phyloP scores from a whole-genome alignment of 257 asterid genomes.

The Solanum piurae region DNA sequence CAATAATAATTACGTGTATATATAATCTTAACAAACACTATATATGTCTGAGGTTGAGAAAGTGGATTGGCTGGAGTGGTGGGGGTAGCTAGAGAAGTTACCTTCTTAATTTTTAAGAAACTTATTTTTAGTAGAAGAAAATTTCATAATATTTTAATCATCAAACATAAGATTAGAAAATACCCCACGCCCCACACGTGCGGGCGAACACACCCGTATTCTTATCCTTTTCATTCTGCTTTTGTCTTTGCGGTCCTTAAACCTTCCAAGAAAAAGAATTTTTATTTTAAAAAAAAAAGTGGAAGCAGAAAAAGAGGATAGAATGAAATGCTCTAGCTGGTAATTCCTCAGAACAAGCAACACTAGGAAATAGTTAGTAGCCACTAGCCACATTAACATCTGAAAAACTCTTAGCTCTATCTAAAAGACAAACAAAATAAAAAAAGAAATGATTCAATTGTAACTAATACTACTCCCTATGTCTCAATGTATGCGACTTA shows the following conservation, averaged over 20 bases:
- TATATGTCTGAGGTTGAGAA: too few relatives aligned
- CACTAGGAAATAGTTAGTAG: background rate
- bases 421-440: background rate
- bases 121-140: background rate
- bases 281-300: background rate
- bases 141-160: background rate
- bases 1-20: too few relatives aligned
- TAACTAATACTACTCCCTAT: background rate
- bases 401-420: background rate
- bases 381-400: background rate
- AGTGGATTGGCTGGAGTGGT: background rate
- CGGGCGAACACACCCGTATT: background rate
- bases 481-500: too few relatives aligned
- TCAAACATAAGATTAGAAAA: background rate
- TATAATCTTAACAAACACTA: too few relatives aligned
- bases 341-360: background rate
- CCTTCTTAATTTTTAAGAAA: too few relatives aligned
- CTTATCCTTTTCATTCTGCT: background rate
- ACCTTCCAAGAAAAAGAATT: background rate
- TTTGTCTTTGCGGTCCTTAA: background rate
- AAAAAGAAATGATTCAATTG: background rate
- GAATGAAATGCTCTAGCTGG: background rate
- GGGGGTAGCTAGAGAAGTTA: background rate
- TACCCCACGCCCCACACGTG: too few relatives aligned
- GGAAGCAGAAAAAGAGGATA: background rate